Evolutionary conservation across 1,284 basidiomycete species (phyloP).

Genomic region (Boletellus deceptivus): DNA sequence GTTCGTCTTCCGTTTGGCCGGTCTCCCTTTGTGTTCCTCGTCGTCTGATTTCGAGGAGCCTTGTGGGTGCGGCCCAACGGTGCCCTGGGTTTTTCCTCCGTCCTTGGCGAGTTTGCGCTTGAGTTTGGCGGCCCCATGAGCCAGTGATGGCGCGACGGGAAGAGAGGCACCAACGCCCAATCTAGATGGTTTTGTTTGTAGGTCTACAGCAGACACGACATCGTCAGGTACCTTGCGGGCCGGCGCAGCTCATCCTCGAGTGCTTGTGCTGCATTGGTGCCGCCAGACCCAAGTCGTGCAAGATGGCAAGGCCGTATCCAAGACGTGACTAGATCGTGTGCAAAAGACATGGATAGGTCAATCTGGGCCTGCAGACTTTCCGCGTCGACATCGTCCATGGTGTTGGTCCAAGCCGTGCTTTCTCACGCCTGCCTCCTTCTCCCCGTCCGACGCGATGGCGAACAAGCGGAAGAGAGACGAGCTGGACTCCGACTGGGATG

Average conservation of each 20-base stretch:
- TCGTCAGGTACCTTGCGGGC: slow-evolving; percentile 57
- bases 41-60: slow-evolving; percentile 38
- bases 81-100: slow-evolving; percentile 46
- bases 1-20: slow-evolving; percentile 55
- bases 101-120: slow-evolving; percentile 54
- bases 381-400: slow-evolving; percentile 52
- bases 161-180: slow-evolving; percentile 67
- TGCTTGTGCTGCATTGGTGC: slow-evolving; percentile 48
- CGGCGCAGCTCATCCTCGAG: slow-evolving; percentile 63
- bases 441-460: slow-evolving; percentile 16
- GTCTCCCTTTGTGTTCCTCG: slow-evolving; percentile 56
- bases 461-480: slow-evolving; percentile 53
- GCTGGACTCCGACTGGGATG: slow-evolving; percentile 50
- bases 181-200: slow-evolving; percentile 36
- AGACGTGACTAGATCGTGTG: slow-evolving; percentile 65
- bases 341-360: slow-evolving; percentile 74
- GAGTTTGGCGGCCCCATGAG: slow-evolving; percentile 50
- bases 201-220: slow-evolving; percentile 4
- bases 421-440: slow-evolving; percentile 15
- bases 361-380: slow-evolving; percentile 72
- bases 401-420: slow-evolving; percentile 1
- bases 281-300: slow-evolving; percentile 28
- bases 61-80: slow-evolving; percentile 35
- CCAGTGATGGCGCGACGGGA: slow-evolving; percentile 43
- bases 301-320: slow-evolving; percentile 60